Evolutionary conservation across 352 stramenopile species (phyloP), one percentile per base, ranked within the genome.

Genomic region (Phytophthora litchii): DNA sequence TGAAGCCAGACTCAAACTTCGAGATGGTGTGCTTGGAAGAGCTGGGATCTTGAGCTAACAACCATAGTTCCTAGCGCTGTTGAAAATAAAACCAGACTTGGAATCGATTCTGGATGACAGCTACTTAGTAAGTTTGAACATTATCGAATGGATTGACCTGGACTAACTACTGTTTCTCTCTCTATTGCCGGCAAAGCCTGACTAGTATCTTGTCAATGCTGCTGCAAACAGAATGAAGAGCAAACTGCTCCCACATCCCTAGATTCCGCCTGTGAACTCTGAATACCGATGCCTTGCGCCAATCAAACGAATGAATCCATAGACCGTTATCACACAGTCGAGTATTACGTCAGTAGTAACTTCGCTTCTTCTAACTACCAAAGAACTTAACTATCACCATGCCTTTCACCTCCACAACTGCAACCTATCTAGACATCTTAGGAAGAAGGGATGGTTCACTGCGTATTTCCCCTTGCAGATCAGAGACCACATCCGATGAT

Each of bases 191-290:
- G 45, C 45, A 52, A 38, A 52, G 32, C 45, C 19, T 31, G 11
- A 31, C 31, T 10, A 11, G 1, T 9, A 40, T 51, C 44, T 11
- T 34, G 7, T 34, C 29, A 34, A 11, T 27, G 29, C 10, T 34
- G 29, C 29, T 34, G 29, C 29, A 34, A 9, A 34, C 29, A 34
- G 29, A 4, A 34, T 34, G 29, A 34, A 34, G 29, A 34, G 29
- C 29, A 34, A 34, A 34, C 29, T 34, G 29, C 29, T 34, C 45
- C 45, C 45, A 13, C 45, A 52, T 52, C 45, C 29, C 45, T 52
- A 51, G 14, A 25, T n/a, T 25, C 13, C 8, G 11, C 31, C 27
- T 37, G 16, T 21, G 38, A 27, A 21, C 16, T 42, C 36, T 34
- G 29, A 34, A 34, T 7, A 34, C 10, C 29, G 29, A 11, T 34